A percentile compares a stretch with the other conserved stretches of the same genome.
phyloP scores from a whole-genome alignment of 1,284 basidiomycete genomes.

The Fistulina hepatica region DNA sequence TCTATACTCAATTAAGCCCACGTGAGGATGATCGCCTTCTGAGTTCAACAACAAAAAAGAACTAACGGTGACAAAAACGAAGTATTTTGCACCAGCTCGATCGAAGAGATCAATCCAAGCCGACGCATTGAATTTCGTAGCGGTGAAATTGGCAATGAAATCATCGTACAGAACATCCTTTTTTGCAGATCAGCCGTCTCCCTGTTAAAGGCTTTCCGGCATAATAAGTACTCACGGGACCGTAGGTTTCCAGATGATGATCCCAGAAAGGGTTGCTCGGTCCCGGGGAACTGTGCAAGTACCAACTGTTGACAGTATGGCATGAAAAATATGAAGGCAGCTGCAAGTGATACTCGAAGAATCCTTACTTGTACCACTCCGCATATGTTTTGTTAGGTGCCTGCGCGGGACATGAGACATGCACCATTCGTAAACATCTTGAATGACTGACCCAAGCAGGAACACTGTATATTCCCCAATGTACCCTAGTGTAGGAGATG shows the following conservation, averaged over 20 bases:
- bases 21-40: background rate
- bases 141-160: slow-evolving; percentile 44
- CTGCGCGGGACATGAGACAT: no score
- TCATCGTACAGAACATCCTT: slow-evolving; percentile 38
- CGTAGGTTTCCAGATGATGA: slow-evolving; percentile 40
- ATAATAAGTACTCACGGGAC: slow-evolving; percentile 19
- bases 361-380: slow-evolving; percentile 45
- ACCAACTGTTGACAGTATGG: background rate
- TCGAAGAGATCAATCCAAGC: slow-evolving; percentile 45
- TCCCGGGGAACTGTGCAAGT: slow-evolving; percentile 17
- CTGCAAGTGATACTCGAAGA: no score
- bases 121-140: slow-evolving; percentile 39
- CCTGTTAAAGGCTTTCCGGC: background rate
- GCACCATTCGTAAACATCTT: no score
- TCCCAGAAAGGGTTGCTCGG: slow-evolving; percentile 31
- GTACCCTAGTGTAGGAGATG: no score
- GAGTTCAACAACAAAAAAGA: background rate
- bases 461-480: background rate
- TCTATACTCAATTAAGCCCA: slow-evolving; percentile 12
- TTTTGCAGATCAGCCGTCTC: background rate
- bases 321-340: background rate
- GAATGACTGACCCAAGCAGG: slow-evolving; percentile 1
- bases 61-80: no score
- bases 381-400: slow-evolving; percentile 31
- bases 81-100: slow-evolving; percentile 49